Conservation (phyloP, 495 filamentous ascomycete species). For the Neurospora sublineolata region DNA sequence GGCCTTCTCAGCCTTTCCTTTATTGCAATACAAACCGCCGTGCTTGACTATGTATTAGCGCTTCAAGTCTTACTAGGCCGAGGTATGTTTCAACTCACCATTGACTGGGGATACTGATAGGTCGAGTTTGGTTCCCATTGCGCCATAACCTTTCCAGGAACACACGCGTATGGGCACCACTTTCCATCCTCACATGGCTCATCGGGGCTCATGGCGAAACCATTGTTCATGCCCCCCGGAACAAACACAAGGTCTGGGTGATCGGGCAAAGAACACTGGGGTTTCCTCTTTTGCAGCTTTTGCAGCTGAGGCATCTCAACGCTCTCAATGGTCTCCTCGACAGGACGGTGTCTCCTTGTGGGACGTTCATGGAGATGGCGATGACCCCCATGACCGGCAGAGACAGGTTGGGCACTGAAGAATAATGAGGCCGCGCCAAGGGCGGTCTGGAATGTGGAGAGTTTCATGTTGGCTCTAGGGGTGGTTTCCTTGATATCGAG, state of each 20-base stretch:
- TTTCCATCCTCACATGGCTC: slow-evolving; percentile 55
- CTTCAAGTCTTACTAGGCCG: neutral
- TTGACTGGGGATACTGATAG: slow-evolving; percentile 60
- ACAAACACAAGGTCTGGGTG: slow-evolving; percentile 59
- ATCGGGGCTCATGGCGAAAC: slow-evolving; percentile 77
- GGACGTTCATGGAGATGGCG: slow-evolving; percentile 25
- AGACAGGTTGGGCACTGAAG: slow-evolving; percentile 22
- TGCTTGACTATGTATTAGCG: slow-evolving; percentile 41
- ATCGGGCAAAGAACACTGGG: slow-evolving; percentile 51
- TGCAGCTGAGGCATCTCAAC: slow-evolving; percentile 15
- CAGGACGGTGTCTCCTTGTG: slow-evolving; percentile 22
- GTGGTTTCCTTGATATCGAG: neutral
- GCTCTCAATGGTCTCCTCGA: slow-evolving; percentile 11
- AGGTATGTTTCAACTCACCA: slow-evolving; percentile 42
- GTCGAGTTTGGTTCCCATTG: slow-evolving; percentile 67
- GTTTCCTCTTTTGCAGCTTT: slow-evolving; percentile 31
- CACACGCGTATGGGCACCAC: slow-evolving; percentile 74
- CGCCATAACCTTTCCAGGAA: slow-evolving; percentile 60
- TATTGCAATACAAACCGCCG: slow-evolving; percentile 66
- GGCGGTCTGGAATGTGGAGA: slow-evolving; percentile 36
- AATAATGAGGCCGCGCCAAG: slow-evolving; percentile 38
- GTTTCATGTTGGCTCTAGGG: slow-evolving; percentile 28
- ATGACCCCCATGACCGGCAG: slow-evolving; percentile 20
- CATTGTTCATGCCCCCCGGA: slow-evolving; percentile 53
- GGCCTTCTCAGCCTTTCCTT: slow-evolving; percentile 58